Evolutionary conservation across 1,284 basidiomycete genomes (phyloP).

Genomic region (Amylostereum areolatum): DNA sequence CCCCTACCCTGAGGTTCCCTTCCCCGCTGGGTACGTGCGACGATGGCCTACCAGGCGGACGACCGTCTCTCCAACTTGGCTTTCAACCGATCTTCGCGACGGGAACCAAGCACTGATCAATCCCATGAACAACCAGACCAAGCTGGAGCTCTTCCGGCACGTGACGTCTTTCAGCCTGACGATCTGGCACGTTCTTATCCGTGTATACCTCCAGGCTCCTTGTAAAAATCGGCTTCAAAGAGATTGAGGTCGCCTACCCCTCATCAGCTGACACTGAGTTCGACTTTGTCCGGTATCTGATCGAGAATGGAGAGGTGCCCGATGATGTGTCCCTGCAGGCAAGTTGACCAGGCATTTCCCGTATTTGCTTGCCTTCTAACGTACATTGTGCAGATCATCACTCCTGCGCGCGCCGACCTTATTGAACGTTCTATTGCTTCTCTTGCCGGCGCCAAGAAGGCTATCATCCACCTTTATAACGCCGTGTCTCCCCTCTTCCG

Average conservation of each 20-base stretch:
- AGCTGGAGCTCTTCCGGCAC: slow-evolving; percentile 79
- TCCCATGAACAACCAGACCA: slow-evolving; percentile 93
- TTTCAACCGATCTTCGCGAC: slow-evolving; percentile 94
- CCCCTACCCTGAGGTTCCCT: background rate
- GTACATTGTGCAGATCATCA: slow-evolving; percentile 67
- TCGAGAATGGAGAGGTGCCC: slow-evolving; percentile 79
- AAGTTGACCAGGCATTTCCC: slow-evolving; percentile 21
- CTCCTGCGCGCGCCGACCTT: slow-evolving; percentile 90
- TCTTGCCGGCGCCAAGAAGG: slow-evolving; percentile 84
- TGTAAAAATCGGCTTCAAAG: slow-evolving; percentile 88
- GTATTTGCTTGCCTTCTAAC: slow-evolving; percentile 15
- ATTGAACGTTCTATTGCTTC: slow-evolving; percentile 89
- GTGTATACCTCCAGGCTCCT: slow-evolving; percentile 51
- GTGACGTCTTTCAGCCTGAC: background rate
- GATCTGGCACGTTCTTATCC: background rate
- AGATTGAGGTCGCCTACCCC: slow-evolving; percentile 94
- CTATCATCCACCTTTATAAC: slow-evolving; percentile 99
- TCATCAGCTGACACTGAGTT: slow-evolving; percentile 97
- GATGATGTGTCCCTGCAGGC: slow-evolving; percentile 98
- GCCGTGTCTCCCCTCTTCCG: slow-evolving; percentile 92
- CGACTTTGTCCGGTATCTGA: slow-evolving; percentile 81
- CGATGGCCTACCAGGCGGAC: slow-evolving; percentile 90
- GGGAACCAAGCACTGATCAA: slow-evolving; percentile 94
- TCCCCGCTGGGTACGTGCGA: slow-evolving; percentile 29
- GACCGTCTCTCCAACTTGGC: slow-evolving; percentile 85